Base-by-base conservation (phyloP, 306 rosid genomes). In the Prunus fruticosa region DNA sequence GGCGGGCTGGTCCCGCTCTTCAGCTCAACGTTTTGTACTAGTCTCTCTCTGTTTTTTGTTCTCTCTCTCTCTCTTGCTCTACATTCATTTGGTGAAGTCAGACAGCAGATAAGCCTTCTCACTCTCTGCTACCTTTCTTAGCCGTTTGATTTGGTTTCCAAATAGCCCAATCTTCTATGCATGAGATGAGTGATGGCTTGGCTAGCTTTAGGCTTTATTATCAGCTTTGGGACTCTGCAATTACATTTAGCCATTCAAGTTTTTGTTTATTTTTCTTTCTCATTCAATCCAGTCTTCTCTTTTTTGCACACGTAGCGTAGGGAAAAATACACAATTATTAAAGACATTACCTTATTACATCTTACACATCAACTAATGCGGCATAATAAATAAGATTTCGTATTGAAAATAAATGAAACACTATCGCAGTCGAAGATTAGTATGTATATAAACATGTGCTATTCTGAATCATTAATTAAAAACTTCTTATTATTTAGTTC, bases 1-100 rank as follows among this genome's bases (percentile, higher is more conserved):
- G 76, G 86, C 60, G 60, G 49, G 63, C 76, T 75, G 81, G 84
- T 72, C 82, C 87, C 78, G 46, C 73, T 49, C 23, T 58, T 47
- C 71, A 20, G 64, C 84, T 76, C 64, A 45, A 23, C 54, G 61
- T 9, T 51, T 69, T 62, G 69, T 34, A 61, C 66, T 4, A 3
- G 11, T 51, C 53, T 11, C 47, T 41, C 77, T 43, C 38, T 58
- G 54, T 43, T 41, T 34, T 11, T 27, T 38, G 2, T 25, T 25
- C 27, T 27, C 28, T 27, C 28, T 27, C 28, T 75, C 20, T 60
- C 27, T 27, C 22, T n/a, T 18, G 6, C 34, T 27, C 11, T 13
- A 9, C 8, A 3, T 58, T 60, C 41, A 46, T 19, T 47, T 30
- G 27, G 76, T 73, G 75, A 28, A 73, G 49, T 58, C 72, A 38